A percentile compares a stretch with the other conserved stretches of the same genome.
These are phyloP conservation scores for Fusarium liriodendri DNA, from an alignment of 2,329 filamentous ascomycete species.

Conservation along the genomic window DNA sequence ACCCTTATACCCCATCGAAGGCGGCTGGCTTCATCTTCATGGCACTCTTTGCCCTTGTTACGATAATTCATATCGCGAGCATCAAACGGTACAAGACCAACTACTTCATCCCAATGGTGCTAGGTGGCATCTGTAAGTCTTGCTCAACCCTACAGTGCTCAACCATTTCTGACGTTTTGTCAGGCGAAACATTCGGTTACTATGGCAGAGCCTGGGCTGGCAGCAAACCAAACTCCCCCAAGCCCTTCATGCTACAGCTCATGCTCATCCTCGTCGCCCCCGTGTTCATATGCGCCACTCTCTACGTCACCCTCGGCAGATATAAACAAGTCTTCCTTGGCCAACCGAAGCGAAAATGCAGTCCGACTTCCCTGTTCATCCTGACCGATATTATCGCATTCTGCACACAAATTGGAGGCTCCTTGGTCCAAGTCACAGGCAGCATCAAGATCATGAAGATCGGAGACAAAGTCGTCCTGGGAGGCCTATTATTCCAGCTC, in stretches of 20 bases:
- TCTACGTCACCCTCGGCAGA: slow-evolving; percentile 20
- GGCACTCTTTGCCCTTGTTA: not conserved
- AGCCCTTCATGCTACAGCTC: slow-evolving; percentile 26
- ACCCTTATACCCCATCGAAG: not conserved
- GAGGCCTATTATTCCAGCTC: not conserved
- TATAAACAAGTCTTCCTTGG: not conserved
- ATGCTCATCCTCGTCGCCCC: slow-evolving; percentile 27
- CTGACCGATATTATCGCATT: not conserved
- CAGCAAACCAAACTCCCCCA: slow-evolving; percentile 5
- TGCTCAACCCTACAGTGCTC: no score
- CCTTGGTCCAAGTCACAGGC: not conserved
- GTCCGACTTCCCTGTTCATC: not conserved
- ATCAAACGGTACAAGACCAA: not conserved
- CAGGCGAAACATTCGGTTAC: slow-evolving; percentile 23
- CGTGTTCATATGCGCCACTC: slow-evolving; percentile 14
- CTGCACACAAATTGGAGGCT: not conserved
- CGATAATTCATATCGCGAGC: not conserved
- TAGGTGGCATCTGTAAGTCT: not conserved
- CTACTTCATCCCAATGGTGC: not conserved
- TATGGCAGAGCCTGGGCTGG: slow-evolving; percentile 21
- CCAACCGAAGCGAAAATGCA: not conserved
- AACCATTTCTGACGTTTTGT: not conserved
- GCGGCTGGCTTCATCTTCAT: not conserved
- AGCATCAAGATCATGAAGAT: not conserved
- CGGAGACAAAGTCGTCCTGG: not conserved